phyloP scores from a whole-genome alignment of 805 yeast species.

The Saccharomycopsis microspora region DNA sequence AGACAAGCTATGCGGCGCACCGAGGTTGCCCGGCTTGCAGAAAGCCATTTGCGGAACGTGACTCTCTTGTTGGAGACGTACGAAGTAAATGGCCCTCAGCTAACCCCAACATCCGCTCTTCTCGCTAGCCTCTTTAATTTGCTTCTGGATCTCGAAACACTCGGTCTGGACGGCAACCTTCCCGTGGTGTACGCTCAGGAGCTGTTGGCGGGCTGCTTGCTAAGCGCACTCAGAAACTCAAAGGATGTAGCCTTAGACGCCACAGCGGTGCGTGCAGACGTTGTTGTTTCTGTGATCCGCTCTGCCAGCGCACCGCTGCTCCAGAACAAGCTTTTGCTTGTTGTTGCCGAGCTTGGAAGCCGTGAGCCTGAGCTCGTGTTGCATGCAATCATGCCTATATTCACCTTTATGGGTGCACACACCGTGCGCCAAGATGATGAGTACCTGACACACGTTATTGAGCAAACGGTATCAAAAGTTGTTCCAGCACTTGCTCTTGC shows the following conservation, averaged over 20 bases:
- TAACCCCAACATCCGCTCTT: slow-evolving; percentile 30
- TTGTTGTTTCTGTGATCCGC: slow-evolving; percentile 83
- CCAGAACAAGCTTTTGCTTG: slow-evolving; percentile 76
- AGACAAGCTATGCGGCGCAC: slow-evolving; percentile 63
- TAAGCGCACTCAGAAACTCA: slow-evolving; percentile 49
- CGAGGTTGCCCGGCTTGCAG: slow-evolving; percentile 65
- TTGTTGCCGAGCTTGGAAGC: slow-evolving; percentile 78
- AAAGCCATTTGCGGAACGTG: slow-evolving; percentile 63
- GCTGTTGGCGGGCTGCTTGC: slow-evolving; percentile 77
- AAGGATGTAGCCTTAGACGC: slow-evolving; percentile 37
- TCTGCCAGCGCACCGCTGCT: slow-evolving; percentile 88
- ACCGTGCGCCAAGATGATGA: slow-evolving; percentile 95
- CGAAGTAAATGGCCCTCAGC: slow-evolving; percentile 33
- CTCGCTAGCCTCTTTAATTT: slow-evolving; percentile 45
- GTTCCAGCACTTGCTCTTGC: slow-evolving; percentile 73
- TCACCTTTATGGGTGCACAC: slow-evolving; percentile 98
- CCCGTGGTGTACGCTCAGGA: slow-evolving; percentile 91
- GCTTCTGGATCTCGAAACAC: slow-evolving; percentile 65
- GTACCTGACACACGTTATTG: slow-evolving; percentile 84
- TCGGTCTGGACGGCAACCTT: slow-evolving; percentile 83
- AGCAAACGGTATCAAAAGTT: slow-evolving; percentile 80
- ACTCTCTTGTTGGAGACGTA: slow-evolving; percentile 73
- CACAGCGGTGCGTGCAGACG: slow-evolving; percentile 72
- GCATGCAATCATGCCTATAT: slow-evolving; percentile 98
- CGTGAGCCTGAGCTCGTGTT: slow-evolving; percentile 84